Conservation (phyloP, 345 rosid genomes). For the Eucalyptus marginata region DNA sequence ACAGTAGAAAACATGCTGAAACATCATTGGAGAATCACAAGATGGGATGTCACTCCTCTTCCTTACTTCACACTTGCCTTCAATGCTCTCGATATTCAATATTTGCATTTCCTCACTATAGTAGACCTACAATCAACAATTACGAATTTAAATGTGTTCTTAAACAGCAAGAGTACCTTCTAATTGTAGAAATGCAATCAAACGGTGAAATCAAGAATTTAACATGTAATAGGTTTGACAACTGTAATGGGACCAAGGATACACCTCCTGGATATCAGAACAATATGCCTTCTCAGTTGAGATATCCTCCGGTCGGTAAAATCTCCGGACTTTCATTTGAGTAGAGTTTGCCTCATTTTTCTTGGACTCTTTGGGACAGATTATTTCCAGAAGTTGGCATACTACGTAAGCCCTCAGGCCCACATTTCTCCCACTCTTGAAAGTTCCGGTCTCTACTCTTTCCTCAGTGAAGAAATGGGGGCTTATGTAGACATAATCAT, state of each 20-base stretch:
- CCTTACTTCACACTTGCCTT: conserved; percentile 86
- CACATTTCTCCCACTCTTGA: conserved; percentile 51
- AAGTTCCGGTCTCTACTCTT: conserved; percentile 6
- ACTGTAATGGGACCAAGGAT: not conserved
- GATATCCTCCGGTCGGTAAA: conserved; percentile 64
- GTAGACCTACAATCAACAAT: conserved; percentile 28
- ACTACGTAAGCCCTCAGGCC: conserved; percentile 52
- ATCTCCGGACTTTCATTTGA: conserved; percentile 33
- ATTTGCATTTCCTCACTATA: conserved; percentile 43
- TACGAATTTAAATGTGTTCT: conserved; percentile 3
- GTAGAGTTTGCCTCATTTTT: conserved; percentile 12
- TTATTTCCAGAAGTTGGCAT: conserved; percentile 49
- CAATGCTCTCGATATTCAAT: conserved; percentile 23
- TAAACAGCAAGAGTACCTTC: not conserved
- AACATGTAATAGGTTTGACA: not conserved
- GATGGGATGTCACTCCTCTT: conserved; percentile 55
- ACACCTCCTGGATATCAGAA: conserved; percentile 57
- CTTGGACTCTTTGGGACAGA: conserved; percentile 12
- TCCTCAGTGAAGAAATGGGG: conserved; percentile 21
- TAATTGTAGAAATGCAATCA: not conserved
- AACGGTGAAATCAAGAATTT: not conserved
- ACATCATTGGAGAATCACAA: conserved; percentile 23
- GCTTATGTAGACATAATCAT: conserved; percentile 44
- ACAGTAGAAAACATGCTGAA: conserved; percentile 76
- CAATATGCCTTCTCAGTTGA: conserved; percentile 53